Evolutionary conservation across 257 asterid genomes (phyloP).

Genomic region (Scutellaria baicalensis): DNA sequence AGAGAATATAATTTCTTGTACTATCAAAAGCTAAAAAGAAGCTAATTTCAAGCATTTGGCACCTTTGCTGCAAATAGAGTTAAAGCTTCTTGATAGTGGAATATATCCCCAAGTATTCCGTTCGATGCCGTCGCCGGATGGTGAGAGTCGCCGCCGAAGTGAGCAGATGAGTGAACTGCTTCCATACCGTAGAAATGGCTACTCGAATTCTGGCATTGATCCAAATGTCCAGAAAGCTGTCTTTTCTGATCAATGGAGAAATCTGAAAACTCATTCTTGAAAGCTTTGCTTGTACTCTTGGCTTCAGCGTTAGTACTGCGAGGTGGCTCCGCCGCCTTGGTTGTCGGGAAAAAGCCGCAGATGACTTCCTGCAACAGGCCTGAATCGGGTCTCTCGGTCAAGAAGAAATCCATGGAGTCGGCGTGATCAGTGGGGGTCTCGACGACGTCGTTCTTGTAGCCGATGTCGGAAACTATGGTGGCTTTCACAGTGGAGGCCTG

Average conservation of each 20-base stretch:
- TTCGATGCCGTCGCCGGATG: constrained; percentile 5
- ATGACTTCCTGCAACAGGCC: constrained; percentile 33
- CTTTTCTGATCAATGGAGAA: not conserved
- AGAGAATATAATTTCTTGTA: not conserved
- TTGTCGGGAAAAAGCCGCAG: constrained; percentile 30
- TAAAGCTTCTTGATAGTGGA: constrained; percentile 31
- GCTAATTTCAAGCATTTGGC: constrained; percentile 7
- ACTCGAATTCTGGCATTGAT: not conserved
- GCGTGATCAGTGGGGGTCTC: not conserved
- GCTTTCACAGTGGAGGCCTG: not conserved
- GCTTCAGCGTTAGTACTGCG: not conserved
- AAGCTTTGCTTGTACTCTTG: not conserved
- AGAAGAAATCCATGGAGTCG: constrained; percentile 48
- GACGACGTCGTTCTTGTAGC: too few species aligned
- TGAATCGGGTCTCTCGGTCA: constrained; percentile 30
- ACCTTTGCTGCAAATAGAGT: constrained; percentile 14
- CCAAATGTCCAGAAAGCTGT: too few species aligned
- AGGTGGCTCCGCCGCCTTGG: constrained; percentile 21
- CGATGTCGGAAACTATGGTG: too few species aligned
- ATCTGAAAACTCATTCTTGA: not conserved
- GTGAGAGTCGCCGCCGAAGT: not conserved
- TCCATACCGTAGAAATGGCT: not conserved
- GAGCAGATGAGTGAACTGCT: not conserved
- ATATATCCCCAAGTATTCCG: constrained; percentile 24
- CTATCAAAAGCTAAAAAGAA: not conserved